Evolutionary conservation across 768 basidiomycete genomes (phyloP).

Genomic region (Sporobolomyces pararoseus): DNA sequence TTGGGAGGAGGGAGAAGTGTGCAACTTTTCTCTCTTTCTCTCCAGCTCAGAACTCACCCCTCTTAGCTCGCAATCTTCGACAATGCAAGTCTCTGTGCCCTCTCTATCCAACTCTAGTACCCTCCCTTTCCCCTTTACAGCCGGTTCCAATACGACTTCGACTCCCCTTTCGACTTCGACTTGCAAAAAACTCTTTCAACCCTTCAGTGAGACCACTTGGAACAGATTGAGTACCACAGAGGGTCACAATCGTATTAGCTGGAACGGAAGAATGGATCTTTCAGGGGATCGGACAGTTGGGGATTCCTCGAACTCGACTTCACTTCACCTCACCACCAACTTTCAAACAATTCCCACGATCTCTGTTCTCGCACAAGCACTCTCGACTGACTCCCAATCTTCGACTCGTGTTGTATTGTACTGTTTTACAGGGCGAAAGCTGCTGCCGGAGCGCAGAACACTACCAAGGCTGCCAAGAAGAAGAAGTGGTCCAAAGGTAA

Average conservation of each 20-base stretch:
- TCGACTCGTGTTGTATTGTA: too few species aligned
- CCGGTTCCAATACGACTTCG: not conserved
- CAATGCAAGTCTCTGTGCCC: constrained; percentile 22
- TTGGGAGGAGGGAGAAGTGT: not conserved
- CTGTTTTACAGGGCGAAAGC: constrained; percentile 31
- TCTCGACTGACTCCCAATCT: not conserved
- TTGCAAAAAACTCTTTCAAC: not conserved
- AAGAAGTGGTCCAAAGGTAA: constrained; percentile 99
- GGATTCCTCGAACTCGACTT: too few species aligned
- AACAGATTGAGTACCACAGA: not conserved
- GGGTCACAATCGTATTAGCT: not conserved
- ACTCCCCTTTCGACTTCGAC: not conserved
- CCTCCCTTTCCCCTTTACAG: not conserved
- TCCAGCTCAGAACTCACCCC: constrained; percentile 15
- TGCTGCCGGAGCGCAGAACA: constrained; percentile 28
- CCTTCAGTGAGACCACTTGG: not conserved
- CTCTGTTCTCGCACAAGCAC: too few species aligned
- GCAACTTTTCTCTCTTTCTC: not conserved
- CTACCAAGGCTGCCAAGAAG: constrained; percentile 85
- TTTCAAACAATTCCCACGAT: too few species aligned
- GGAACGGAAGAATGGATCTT: too few species aligned
- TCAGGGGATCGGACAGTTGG: too few species aligned
- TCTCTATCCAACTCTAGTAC: not conserved
- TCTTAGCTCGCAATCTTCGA: constrained; percentile 11
- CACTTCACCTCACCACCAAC: too few species aligned